Evolutionary conservation across 1,284 basidiomycete genomes (phyloP), one percentile per base, ranked within the genome.

Genomic region (Phellinidium pouzarii): DNA sequence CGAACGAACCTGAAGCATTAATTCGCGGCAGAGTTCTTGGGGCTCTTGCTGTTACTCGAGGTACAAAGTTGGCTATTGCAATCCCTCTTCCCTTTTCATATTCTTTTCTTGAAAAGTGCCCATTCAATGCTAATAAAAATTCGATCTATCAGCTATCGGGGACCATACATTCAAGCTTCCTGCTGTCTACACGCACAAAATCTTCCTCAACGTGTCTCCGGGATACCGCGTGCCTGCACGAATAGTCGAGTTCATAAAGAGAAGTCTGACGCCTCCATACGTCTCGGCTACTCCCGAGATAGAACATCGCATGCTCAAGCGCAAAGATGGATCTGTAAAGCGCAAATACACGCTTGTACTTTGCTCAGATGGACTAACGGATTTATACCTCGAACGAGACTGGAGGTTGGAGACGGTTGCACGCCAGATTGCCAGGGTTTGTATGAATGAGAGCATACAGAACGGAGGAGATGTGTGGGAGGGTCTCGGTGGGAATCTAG

Each of bases 121-220:
- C 5, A 17, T 6, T 20, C 42, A 11, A 34, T 7, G 38, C 26
- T 44, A 36, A 6, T 36, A 14, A 23, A 42, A 40, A 7, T 17
- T 40, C 19, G 37, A 17, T 40, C 19, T 40, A n/a, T 40, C n/a
- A 84, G 84, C 80, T 65, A 71, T 86, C 50, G 84, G 82, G 19
- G 82, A 86, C 58, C 76, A 78, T 42, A 79, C 80, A 14, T 86
- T 86, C 70, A 86, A 86, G 62, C 80, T 85, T 56, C 82, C 82
- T 7, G 77, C 82, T 20, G 71, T 72, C 41, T 85, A 84, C 64
- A 84, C 80, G n/a, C 71, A 80, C 22, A 76, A 80, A 11, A 77
- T 86, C 26, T 66, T 86, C 12, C 82, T 83, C 62, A 83, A 84
- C 59, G 70, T 84, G 23, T 73, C 75, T 55, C 80, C 80, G 3